A percentile compares a stretch with the other conserved stretches of the same genome.
Conservation (phyloP, 2,329 filamentous ascomycete species). For the Malbranchea cinnamomea region DNA sequence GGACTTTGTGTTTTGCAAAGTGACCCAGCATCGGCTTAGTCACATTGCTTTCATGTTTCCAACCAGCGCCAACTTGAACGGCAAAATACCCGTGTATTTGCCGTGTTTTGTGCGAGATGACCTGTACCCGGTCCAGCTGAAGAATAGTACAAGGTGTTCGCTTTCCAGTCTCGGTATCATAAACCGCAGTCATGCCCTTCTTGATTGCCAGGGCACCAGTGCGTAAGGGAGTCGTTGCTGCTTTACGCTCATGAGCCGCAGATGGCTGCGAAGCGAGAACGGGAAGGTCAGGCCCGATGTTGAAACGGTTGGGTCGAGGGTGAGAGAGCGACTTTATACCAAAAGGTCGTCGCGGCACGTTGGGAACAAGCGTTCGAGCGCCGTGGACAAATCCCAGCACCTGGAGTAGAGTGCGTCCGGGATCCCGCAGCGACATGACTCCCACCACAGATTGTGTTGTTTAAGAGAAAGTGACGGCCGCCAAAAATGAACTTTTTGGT, state of each 20-base stretch:
- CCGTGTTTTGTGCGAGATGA: conserved; percentile 71
- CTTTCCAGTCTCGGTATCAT: conserved; percentile 57
- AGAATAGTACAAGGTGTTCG: conserved; percentile 81
- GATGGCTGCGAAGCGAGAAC: conserved; percentile 41
- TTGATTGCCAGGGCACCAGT: conserved; percentile 77
- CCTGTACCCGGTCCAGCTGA: conserved; percentile 84
- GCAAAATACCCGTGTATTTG: conserved; percentile 80
- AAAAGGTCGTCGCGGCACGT: conserved; percentile 21
- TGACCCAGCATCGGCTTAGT: conserved; percentile 76
- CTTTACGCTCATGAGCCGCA: conserved; percentile 45
- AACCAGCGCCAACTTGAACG: conserved; percentile 73
- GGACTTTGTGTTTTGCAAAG: conserved; percentile 66
- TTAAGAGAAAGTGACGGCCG: no score
- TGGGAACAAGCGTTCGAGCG: no score
- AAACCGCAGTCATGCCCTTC: conserved; percentile 91
- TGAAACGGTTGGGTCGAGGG: conserved; percentile 38
- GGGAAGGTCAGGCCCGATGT: conserved; percentile 34
- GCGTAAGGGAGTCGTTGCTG: conserved; percentile 46
- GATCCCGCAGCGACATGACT: no score
- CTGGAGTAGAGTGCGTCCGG: no score
- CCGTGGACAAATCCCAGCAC: no score
- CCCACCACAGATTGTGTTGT: no score
- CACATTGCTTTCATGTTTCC: conserved; percentile 58
- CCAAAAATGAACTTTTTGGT: no score
- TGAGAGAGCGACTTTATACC: conserved; percentile 44